Evolutionary conservation across 257 asterid species (phyloP).

Genomic region (Leptodermis oblonga): DNA sequence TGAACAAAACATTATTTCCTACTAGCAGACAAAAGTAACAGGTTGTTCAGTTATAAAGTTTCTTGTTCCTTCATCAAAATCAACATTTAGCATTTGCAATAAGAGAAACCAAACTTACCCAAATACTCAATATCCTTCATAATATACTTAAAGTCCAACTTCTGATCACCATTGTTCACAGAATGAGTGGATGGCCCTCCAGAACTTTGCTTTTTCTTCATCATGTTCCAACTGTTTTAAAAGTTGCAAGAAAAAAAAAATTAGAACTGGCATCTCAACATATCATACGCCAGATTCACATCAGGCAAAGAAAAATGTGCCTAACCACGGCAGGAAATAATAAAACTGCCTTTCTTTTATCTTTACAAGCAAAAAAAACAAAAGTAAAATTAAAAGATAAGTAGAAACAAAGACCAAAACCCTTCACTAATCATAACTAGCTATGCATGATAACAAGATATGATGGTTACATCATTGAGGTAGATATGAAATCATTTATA

Average conservation of each 20-base stretch:
- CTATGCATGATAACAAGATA: background rate
- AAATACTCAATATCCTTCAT: constrained; percentile 54
- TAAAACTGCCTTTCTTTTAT: background rate
- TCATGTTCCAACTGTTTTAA: constrained; percentile 13
- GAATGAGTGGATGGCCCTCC: constrained; percentile 6
- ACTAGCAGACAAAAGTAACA: background rate
- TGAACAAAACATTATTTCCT: too few species aligned
- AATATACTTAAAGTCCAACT: constrained; percentile 51
- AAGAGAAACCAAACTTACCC: constrained; percentile 28
- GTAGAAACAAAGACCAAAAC: background rate
- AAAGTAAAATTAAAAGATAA: background rate
- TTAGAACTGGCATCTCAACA: background rate
- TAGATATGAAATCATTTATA: too few species aligned
- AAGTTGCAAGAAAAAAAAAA: background rate
- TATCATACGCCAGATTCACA: background rate
- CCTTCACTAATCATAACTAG: background rate
- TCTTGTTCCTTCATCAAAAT: background rate
- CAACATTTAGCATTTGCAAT: background rate
- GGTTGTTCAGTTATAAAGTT: background rate
- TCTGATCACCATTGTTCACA: constrained; percentile 27
- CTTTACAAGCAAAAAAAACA: background rate
- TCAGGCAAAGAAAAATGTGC: background rate
- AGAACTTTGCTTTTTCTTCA: constrained; percentile 2
- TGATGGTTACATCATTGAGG: too few species aligned
- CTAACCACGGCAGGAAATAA: background rate